Evolutionary conservation across 345 rosid species (phyloP), one percentile per base, ranked within the genome.

Genomic region (Melastoma malabathricum): DNA sequence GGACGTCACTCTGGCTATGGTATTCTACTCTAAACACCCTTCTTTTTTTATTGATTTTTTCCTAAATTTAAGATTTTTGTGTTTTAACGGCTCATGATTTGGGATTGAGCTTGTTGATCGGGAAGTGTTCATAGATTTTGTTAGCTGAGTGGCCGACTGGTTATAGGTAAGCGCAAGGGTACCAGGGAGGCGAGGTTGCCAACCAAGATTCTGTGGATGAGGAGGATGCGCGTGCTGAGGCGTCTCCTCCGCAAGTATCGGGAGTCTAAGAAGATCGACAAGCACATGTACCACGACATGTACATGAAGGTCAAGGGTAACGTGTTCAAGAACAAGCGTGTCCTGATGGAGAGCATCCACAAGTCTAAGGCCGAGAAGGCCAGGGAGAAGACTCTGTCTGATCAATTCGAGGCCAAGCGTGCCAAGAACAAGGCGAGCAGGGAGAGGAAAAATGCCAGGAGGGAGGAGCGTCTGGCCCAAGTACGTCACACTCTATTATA

Each of bases 1-100:
- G 98, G 98, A 0, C 92, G 98, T 18, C 98, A 90, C 71, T 75
- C 98, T 63, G 98, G 98, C 53, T 82, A 86, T 58, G 98, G 98
- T 86, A 80, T 38, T 25, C 16, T 14, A 10, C 13, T 16, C 15
- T 12, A 10, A 0, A 44, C 5, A 29, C 5, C 9, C 8, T 29
- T 29, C 6, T 27, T 27, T 27, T 27, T 29, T 29, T 29, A 10
- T 29, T 29, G 38, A 29, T 6, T 10, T 29, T 29, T 47, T n/a
- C n/a, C 0, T 12, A 16, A 3, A 47, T 7, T 10, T 2, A 4
- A 47, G 2, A 19, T 4, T 47, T 22, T 47, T 18, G 50, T 5
- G 9, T 29, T 53, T 43, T 3, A 27, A n/a, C 29, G 17, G 13
- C 17, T 51, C 18, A n/a, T 51, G 29, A 18, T 39, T 53, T 43